Base-by-base conservation (phyloP, 495 filamentous ascomycete species). In the Xylaria nigripes region DNA sequence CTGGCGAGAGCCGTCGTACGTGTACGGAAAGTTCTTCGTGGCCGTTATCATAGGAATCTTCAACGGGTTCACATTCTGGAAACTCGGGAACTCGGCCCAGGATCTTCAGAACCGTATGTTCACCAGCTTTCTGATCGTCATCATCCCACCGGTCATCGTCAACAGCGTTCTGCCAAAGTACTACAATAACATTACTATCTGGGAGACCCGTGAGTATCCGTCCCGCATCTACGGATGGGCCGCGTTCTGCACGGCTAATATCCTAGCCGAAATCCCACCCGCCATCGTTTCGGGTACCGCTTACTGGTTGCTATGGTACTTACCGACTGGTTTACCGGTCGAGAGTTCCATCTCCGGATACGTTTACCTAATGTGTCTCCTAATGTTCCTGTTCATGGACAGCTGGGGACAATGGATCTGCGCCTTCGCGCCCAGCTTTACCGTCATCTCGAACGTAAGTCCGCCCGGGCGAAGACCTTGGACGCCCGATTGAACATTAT, bases 1-100 rank as follows among this genome's bases (percentile, higher is more conserved):
- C 63, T 93, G 85, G 84, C 81, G 89, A 22, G 84, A 82, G 22
- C 86, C 87, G 0, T 73, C 76, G 0, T 95, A 95, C 61, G 76
- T 93, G 13, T 87, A 86, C 62, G 82, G 84, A 3, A 77, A 80
- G 54, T 55, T 76, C 80, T 51, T 85, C 78, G 42, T 90, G 0
- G 48, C 67, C 2, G 56, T 75, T 6, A 52, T 73, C 18, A 45
- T 68, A 13, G 94, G 72, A 65, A 30, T 91, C 13, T 90, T 91
- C 74, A 88, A 87, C 66, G 85, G 86, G n/a, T 93, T 94, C 65
- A 91, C 90, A 15, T 95, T 93, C 72, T 93, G 79, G 72, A 75
- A 83, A 60, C 75, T 92, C 7, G 84, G 85, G 13, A 71, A 82
- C 63, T 78, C 76, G 1, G 69, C 87, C 3, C 72, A 77, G 30